Evolutionary conservation across 805 yeast species (phyloP), one percentile per base, ranked within the genome.

Genomic region (Zygoascus flipseniorum): DNA sequence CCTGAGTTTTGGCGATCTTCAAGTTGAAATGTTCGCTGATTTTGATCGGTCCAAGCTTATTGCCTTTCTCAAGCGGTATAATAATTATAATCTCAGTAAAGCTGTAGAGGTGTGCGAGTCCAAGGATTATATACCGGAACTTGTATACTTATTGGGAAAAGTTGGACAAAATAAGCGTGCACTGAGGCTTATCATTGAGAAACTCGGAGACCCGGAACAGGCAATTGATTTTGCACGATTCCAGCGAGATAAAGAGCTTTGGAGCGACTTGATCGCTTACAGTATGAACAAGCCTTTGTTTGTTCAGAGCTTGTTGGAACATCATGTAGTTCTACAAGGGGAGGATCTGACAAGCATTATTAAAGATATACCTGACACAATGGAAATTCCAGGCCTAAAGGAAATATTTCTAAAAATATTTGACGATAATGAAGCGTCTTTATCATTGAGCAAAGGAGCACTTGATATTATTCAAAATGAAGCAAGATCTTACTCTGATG

Each of bases 141-240:
- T 89, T 43, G 95, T 93, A 0, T 89, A 81, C 62, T 68, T 93
- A 31, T 75, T 88, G 56, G 95, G 96, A 4, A 80, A 81, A 60
- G 82, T 86, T 26, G 98, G 99, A 1, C 86, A 86, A 59, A 81
- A 83, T 53, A 77, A 76, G 56, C 78, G 80, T 56, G 98, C 98
- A 0, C 69, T 92, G 60, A 77, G 74, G 54, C 72, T 93, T 44
- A 89, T 93, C 14, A 81, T 89, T 42, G 85, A 86, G 58, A 78
- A 86, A 60, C 69, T 90, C 50, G 76, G 83, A 52, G 93, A 92
- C 64, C 92, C 96, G 0, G 77, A 78, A 43, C 75, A 79, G 58
- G 98, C 98, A 0, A 85, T 93, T 23, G 76, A 76, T 16, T 93
- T 89, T 74, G 93, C 90, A 1, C 77, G 75, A 50, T 75, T 75